phyloP scores from a whole-genome alignment of 768 basidiomycete species.

The Suillus weaverae region DNA sequence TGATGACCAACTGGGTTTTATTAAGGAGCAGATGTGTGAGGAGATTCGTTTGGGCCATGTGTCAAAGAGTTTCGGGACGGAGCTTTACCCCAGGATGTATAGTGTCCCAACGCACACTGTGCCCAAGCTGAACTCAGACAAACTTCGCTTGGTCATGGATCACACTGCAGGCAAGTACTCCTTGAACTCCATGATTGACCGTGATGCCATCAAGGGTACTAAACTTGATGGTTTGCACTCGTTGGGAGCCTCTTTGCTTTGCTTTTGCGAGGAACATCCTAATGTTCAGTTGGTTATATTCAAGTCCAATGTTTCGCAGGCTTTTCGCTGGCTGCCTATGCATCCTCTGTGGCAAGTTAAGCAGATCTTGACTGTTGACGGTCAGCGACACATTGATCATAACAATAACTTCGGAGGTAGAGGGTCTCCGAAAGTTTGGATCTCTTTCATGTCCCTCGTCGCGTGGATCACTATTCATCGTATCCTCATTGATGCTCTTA shows the following conservation, averaged over 20 bases:
- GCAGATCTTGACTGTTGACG: not conserved
- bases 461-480: too few relatives aligned
- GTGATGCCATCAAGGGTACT: not conserved
- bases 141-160: conserved; percentile 36
- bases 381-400: not conserved
- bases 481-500: too few relatives aligned
- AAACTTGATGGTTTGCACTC: not conserved
- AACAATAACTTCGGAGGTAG: too few relatives aligned
- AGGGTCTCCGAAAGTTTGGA: too few relatives aligned
- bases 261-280: conserved; percentile 1
- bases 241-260: not conserved
- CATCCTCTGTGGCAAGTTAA: conserved; percentile 24
- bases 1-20: conserved; percentile 20
- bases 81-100: conserved; percentile 42
- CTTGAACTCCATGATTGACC: conserved; percentile 37
- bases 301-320: conserved; percentile 38
- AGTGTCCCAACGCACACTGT: conserved; percentile 39
- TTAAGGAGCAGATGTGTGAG: conserved; percentile 19
- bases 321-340: conserved; percentile 36
- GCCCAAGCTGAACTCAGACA: conserved; percentile 40
- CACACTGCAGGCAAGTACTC: conserved; percentile 29
- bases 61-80: conserved; percentile 26
- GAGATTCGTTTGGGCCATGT: conserved; percentile 9
- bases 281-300: conserved; percentile 19
- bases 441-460: too few relatives aligned